Base-by-base conservation (phyloP, 2,329 filamentous ascomycete species). In the Dactylellina sp. region DNA sequence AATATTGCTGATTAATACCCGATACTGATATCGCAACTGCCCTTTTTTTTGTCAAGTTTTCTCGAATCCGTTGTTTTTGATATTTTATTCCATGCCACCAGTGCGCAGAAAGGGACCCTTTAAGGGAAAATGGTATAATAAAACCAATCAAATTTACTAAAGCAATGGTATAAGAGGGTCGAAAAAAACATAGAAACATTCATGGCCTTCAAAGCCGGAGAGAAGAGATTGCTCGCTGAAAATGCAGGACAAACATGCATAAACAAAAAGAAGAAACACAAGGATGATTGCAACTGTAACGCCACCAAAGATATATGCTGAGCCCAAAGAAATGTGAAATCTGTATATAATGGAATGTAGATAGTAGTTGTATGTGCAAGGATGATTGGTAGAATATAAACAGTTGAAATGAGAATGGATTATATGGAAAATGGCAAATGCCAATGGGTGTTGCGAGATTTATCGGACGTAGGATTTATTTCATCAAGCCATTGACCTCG, bases 401-500 rank as follows among this genome's bases (percentile, higher is more conserved):
- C 62, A 68, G 24, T 35, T 61, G 71, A 64, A 72, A 18, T 37
- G 18, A 24, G 22, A 9, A 39, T n/a, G 40, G 20, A 32, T 20
- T 18, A 59, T n/a, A n/a, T n/a, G n/a, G n/a, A 32, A 47, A 35
- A 16, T 22, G 2, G 18, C 25, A 11, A 7, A 20, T 47, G 16
- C 12, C 39, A n/a, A n/a, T 32, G 18, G 40, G 14, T 4, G 39
- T 37, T 20, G 39, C 39, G 11, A 18, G 42, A 46, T 22, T 4
- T 20, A 25, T 53, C 32, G 66, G 22, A n/a, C 32, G 14, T 35
- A 40, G 3, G 7, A 57, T 7, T 55, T 82, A 90, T 79, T 91
- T 89, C 87, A 89, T 89, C 81, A 88, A 89, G 47, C 91, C 91
- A 79, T 94, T 94, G 76, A 93, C 88, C 79, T 88, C 90, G 78